Evolutionary conservation across 345 rosid genomes (phyloP).

Genomic region (Barbarea vulgaris): DNA sequence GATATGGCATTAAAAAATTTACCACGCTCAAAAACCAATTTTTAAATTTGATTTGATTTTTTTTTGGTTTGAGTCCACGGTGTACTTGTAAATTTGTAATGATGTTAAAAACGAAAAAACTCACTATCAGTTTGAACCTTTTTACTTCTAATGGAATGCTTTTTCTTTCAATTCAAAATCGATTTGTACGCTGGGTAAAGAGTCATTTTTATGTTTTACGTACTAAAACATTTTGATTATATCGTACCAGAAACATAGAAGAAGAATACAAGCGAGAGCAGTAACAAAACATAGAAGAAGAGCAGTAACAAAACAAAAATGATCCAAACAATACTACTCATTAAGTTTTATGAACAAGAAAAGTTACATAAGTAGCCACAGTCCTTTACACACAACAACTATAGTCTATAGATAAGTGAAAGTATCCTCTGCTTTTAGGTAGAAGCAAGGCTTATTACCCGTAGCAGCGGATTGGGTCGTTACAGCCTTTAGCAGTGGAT

Average conservation of each 20-base stretch:
- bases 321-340: constrained; percentile 7
- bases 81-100: background rate
- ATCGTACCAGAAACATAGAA: background rate
- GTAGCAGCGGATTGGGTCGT: constrained; percentile 87
- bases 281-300: background rate
- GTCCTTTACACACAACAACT: constrained; percentile 26
- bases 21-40: too few relatives aligned
- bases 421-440: constrained; percentile 6
- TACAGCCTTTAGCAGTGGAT: constrained; percentile 81
- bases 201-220: background rate
- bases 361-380: background rate
- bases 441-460: constrained; percentile 48
- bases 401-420: constrained; percentile 14
- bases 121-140: background rate
- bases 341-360: constrained; percentile 10
- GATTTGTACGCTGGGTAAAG: background rate
- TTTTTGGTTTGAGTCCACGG: too few relatives aligned
- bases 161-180: too few relatives aligned
- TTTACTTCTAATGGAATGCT: too few relatives aligned
- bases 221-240: background rate
- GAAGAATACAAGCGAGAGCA: constrained; percentile 2
- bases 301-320: background rate
- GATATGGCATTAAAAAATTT: too few relatives aligned
- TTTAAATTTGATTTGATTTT: too few relatives aligned
- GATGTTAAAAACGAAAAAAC: background rate